Evolutionary conservation across 352 stramenopile genomes (phyloP), one percentile per base, ranked within the genome.

Genomic region (Plasmopara viticola): DNA sequence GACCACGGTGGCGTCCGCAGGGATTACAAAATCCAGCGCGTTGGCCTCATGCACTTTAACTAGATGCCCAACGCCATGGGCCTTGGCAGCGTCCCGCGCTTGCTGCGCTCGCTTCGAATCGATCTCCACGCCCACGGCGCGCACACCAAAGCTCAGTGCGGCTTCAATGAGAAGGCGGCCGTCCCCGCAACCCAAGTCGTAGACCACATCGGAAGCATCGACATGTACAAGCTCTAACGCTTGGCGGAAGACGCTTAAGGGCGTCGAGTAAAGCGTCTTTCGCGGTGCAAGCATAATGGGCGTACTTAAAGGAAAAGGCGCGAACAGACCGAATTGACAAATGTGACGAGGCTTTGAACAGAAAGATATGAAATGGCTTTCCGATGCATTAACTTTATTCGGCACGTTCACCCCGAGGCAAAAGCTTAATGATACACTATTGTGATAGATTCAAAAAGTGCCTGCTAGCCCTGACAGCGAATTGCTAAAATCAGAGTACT

Each of bases 231-330:
- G 56, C 61, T 74, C 61, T 30, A 93, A 61, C 18, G 78, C 82
- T 25, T 62, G 62, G 34, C 63, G 48, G 60, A 89, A 86, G 31
- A 84, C 77, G 35, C 60, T 55, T 49, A 81, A 53, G 15, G 82
- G 82, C 63, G 82, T 92, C 59, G 82, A 92, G 53, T 90, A 74
- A 35, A 92, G 75, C 53, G 65, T 90, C 67, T 84, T 86, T 46
- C 82, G 72, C 51, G 82, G 82, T 13, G 82, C 82, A 30, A 92
- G 57, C 81, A 92, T 92, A 3, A 25, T 25, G 20, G 20, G 20
- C 20, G 20, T 25, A 25, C 20, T 25, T 25, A 25, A n/a, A 25
- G 20, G 20, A 25, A 25, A 3, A 25, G 20, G 20, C 20, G 20
- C 20, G 20, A 25, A 25, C 20, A 3, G 20, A 25, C 20, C 20